A percentile compares a stretch with the other conserved stretches of the same genome.
Conservation (phyloP, 2,329 filamentous ascomycete species). For the Davidsoniella virescens region DNA sequence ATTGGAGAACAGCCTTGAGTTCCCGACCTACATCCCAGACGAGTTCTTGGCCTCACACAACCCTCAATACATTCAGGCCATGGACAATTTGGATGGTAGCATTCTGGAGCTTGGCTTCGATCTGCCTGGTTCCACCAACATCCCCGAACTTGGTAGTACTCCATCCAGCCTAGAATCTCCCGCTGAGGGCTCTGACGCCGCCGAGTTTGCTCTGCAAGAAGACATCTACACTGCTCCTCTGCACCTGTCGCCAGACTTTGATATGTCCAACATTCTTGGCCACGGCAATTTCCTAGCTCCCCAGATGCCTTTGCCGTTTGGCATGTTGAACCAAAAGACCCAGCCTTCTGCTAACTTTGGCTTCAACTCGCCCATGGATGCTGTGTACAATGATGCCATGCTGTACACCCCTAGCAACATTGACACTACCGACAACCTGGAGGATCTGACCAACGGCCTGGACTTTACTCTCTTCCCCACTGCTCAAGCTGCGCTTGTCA, state of each 20-base stretch:
- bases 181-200: conserved; percentile 25
- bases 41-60: conserved; percentile 27
- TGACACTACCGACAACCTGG: conserved; percentile 50
- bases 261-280: conserved; percentile 19
- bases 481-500: neutral
- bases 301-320: conserved; percentile 4
- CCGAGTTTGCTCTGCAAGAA: conserved; percentile 45
- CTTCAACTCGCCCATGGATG: conserved; percentile 45
- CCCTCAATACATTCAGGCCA: conserved; percentile 16
- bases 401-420: conserved; percentile 50
- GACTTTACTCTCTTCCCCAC: conserved; percentile 52
- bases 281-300: neutral
- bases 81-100: conserved; percentile 26
- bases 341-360: conserved; percentile 6
- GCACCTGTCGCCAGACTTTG: conserved; percentile 22
- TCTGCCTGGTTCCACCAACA: conserved; percentile 6
- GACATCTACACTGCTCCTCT: conserved; percentile 46
- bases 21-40: conserved; percentile 32
- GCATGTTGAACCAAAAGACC: conserved; percentile 6
- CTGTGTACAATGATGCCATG: conserved; percentile 28
- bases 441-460: conserved; percentile 26
- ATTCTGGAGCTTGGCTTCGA: conserved; percentile 11
- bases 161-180: conserved; percentile 10
- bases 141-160: conserved; percentile 9
- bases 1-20: conserved; percentile 24